Conservation (phyloP, 371 early-diverging fungal species). For the Parasitella parasitica region DNA sequence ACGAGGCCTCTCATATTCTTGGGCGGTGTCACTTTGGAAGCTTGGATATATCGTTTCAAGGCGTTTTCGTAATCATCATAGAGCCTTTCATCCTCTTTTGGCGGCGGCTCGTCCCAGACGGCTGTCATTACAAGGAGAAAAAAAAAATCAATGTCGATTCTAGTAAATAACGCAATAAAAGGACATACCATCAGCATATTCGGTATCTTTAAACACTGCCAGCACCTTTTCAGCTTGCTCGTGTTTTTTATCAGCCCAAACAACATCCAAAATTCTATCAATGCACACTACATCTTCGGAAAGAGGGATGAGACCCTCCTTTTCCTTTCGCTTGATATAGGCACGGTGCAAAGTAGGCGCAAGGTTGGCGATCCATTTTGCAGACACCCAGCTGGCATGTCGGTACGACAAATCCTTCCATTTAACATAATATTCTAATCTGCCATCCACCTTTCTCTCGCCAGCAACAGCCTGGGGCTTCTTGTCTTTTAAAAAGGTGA, state of each 20-base stretch:
- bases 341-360: constrained; percentile 21
- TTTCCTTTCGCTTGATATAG: constrained; percentile 22
- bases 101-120: constrained; percentile 39
- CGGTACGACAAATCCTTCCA: constrained; percentile 59
- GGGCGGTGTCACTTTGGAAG: constrained; percentile 39
- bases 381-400: constrained; percentile 60
- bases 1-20: constrained; percentile 36
- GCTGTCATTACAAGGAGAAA: constrained; percentile 15
- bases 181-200: constrained; percentile 51
- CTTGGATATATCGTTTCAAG: constrained; percentile 25
- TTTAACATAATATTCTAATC: constrained; percentile 40
- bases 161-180: not conserved
- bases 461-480: not conserved
- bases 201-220: constrained; percentile 46
- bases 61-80: constrained; percentile 46
- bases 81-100: constrained; percentile 22
- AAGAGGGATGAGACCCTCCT: constrained; percentile 3
- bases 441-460: not conserved
- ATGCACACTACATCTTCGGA: constrained; percentile 41
- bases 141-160: not conserved
- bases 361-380: constrained; percentile 38
- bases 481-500: constrained; percentile 11
- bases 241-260: constrained; percentile 30
- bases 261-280: constrained; percentile 49
- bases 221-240: constrained; percentile 32